A percentile compares a stretch with the other conserved stretches of the same genome.
Evolutionary conservation across 2,329 filamentous ascomycete genomes (phyloP).

Genomic region (Lasiodiplodia hormozganensis): DNA sequence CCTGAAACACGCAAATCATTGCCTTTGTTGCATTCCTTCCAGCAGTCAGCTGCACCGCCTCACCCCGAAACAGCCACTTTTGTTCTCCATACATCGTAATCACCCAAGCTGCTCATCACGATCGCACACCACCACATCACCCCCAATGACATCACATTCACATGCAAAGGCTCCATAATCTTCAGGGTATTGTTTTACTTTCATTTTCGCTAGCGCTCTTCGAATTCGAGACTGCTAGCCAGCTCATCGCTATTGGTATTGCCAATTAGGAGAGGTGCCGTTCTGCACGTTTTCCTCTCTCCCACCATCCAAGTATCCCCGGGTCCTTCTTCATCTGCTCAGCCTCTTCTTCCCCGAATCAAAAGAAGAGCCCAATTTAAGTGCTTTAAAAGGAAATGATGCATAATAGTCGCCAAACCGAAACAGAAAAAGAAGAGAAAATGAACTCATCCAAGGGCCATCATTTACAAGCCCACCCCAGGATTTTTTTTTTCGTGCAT

Average conservation of each 20-base stretch:
- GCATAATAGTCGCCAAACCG: neutral
- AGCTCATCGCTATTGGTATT: neutral
- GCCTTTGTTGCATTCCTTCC: too few species aligned
- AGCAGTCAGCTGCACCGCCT: too few species aligned
- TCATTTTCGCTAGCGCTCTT: neutral
- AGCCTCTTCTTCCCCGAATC: neutral
- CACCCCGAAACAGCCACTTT: neutral
- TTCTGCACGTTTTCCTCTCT: neutral
- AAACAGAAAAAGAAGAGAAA: neutral
- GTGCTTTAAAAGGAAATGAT: neutral
- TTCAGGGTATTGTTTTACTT: neutral
- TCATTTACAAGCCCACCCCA: neutral
- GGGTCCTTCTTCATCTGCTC: neutral
- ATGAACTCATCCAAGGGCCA: neutral
- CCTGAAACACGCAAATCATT: too few species aligned
- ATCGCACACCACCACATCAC: neutral
- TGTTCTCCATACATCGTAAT: neutral
- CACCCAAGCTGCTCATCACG: neutral
- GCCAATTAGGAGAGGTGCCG: neutral
- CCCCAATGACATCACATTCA: neutral
- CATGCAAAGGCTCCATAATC: neutral
- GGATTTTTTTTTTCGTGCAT: neutral
- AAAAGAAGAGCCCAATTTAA: neutral
- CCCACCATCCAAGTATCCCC: neutral
- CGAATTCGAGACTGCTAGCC: neutral